Evolutionary conservation across 208 protist genomes (phyloP).

Genomic region (Leishmania tropica): DNA sequence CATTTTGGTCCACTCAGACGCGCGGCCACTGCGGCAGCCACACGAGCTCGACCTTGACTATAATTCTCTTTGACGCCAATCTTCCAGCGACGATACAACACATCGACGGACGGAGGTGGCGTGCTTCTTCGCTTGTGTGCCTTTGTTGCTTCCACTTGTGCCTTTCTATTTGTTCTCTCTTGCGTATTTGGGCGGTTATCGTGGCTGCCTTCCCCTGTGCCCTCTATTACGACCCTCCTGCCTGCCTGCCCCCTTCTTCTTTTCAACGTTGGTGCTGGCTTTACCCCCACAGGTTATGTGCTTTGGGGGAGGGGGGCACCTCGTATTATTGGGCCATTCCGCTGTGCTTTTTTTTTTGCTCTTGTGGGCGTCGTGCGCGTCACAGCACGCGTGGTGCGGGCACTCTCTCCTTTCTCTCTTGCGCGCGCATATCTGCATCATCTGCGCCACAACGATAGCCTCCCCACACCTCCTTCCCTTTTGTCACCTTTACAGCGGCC

Average conservation of each 20-base stretch:
- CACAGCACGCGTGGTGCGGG: neutral
- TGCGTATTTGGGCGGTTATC: neutral
- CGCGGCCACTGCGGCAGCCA: neutral
- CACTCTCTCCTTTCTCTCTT: neutral
- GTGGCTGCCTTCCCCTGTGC: neutral
- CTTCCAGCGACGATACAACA: neutral
- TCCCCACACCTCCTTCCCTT: neutral
- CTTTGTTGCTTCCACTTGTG: neutral
- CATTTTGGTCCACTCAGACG: neutral
- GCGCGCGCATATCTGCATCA: neutral
- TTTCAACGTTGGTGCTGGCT: neutral
- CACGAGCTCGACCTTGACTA: neutral
- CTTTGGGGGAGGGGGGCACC: too few relatives aligned
- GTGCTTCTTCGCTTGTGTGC: neutral
- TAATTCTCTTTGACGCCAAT: neutral
- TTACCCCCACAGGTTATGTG: too few relatives aligned
- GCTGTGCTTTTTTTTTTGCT: neutral
- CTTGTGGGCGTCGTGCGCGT: neutral
- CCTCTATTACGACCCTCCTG: neutral
- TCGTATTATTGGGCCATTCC: too few relatives aligned
- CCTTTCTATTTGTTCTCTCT: conserved; percentile 7
- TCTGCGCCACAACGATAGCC: neutral
- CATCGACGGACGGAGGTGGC: neutral
- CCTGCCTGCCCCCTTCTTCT: neutral
- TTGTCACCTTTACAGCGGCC: neutral